These are phyloP conservation scores for Closterium sp. DNA, from an alignment of 139 green algal species.

Conservation along the genomic window DNA sequence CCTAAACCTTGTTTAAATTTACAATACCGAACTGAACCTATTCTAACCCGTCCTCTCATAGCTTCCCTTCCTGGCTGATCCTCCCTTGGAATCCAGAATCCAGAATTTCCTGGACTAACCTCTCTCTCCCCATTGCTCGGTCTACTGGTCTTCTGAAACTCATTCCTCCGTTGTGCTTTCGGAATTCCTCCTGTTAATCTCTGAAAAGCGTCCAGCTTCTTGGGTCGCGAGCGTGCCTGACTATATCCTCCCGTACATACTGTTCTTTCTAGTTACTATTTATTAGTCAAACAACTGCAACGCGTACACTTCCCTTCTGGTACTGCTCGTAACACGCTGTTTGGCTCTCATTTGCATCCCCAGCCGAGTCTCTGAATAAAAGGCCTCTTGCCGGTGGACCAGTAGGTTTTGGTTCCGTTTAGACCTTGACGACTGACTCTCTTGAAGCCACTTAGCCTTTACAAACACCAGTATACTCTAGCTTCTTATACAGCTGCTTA, in stretches of 20 bases:
- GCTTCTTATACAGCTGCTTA: neutral
- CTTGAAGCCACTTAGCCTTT: neutral
- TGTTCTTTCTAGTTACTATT: neutral
- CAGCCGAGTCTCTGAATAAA: neutral
- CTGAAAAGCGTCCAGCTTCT: neutral
- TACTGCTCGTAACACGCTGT: too few relatives aligned
- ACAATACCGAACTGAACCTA: neutral
- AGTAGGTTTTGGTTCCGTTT: neutral
- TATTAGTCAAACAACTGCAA: neutral
- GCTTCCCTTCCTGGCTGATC: neutral
- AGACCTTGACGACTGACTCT: neutral
- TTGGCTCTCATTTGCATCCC: too few relatives aligned
- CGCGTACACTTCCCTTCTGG: too few relatives aligned
- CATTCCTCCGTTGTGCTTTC: too few relatives aligned
- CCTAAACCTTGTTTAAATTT: neutral
- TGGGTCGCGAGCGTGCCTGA: neutral
- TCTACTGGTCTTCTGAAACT: too few relatives aligned
- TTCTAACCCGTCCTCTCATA: neutral
- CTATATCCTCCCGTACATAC: neutral
- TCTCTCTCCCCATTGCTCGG: neutral
- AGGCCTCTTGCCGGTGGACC: neutral
- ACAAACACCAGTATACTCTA: neutral
- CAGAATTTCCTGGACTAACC: neutral
- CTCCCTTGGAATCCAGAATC: neutral
- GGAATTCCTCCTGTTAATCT: too few relatives aligned